phyloP scores from a whole-genome alignment of 2,329 filamentous ascomycete species.

The Apiospora sp. region DNA sequence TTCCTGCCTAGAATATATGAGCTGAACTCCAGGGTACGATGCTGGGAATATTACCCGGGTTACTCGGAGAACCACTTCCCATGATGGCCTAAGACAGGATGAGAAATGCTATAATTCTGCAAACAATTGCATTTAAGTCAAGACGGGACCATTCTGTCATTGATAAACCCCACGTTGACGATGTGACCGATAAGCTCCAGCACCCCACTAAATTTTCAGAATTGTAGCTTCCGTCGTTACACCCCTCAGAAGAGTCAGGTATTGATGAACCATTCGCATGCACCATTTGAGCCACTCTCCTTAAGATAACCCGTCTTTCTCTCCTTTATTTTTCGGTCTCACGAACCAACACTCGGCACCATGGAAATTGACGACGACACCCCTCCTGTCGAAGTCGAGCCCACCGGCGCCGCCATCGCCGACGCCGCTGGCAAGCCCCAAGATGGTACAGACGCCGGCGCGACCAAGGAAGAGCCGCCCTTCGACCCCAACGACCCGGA shows the following conservation, averaged over 20 bases:
- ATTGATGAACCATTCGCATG: background rate
- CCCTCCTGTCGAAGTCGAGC: conserved; percentile 8
- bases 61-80: background rate
- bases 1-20: background rate
- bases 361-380: conserved; percentile 24
- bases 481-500: conserved; percentile 58
- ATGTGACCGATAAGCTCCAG: background rate
- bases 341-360: background rate
- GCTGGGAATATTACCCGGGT: background rate
- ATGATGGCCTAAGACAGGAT: background rate
- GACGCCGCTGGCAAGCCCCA: background rate
- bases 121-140: background rate
- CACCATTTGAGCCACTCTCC: background rate
- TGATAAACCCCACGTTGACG: conserved; percentile 15
- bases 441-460: background rate
- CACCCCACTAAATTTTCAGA: conserved; percentile 18
- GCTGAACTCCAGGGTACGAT: background rate
- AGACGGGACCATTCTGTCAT: background rate
- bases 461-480: background rate
- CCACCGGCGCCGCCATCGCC: conserved; percentile 13
- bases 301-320: background rate
- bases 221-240: conserved; percentile 3
- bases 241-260: background rate
- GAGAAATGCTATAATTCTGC: background rate
- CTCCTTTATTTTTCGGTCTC: background rate